Evolutionary conservation across 345 rosid genomes (phyloP), one percentile per base, ranked within the genome.

Genomic region (Citrus unshiu): DNA sequence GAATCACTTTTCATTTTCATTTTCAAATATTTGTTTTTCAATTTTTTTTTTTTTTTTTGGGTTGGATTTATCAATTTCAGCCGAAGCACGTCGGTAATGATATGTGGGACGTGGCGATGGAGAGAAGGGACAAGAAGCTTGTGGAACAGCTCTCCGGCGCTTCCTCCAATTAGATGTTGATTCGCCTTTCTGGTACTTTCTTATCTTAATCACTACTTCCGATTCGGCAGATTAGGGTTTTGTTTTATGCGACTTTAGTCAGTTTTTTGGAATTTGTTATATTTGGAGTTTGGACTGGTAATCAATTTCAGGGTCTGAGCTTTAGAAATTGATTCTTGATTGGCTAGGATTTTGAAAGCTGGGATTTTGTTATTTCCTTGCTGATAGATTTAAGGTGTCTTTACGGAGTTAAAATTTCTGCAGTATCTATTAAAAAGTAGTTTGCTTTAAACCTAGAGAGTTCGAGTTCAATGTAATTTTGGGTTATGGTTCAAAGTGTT

Each of bases 31-130:
- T 62, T 13, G 4, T 21, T 74, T 73, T 58, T 9, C 10, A 22
- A 73, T 9, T 12, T 29, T 56, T 37, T 9, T 74, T 19, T 25
- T 46, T 34, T 34, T 34, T 71, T 7, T 69, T 54, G 43, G 29
- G 62, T 65, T 80, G 74, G 7, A 64, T 37, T 72, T 35, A 39
- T 66, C 9, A 12, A 66, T 66, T 66, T 66, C 84, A 91, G 97
- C 98, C 98, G 3, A 95, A 95, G 90, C 98, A 95, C 82, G 87
- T 93, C 68, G 98, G 99, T 0, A 91, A 88, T 79, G 98, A 95
- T 81, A 80, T 88, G 88, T 95, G 99, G 99, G 97, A 93, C 64
- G 95, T 91, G 54, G 95, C 95, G 77, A 91, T 95, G 98, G 99
- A 95, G 77, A 84, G 97, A 83, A 91, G 99, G 83, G 99, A 95